Conservation (phyloP, 2,329 filamentous ascomycete species). For the Cladosporium sp. region DNA sequence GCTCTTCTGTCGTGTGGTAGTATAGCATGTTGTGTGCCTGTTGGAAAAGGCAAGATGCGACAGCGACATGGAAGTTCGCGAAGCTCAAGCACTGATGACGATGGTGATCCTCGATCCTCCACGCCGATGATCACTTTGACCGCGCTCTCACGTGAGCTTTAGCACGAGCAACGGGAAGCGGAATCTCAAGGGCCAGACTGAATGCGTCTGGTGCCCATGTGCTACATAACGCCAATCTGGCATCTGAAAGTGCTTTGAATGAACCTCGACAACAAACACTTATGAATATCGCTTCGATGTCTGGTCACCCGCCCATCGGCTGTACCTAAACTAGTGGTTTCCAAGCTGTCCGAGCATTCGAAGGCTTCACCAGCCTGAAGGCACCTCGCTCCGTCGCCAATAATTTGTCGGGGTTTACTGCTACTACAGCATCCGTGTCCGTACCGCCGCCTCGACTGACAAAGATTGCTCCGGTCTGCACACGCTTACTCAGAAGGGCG, state of each 20-base stretch:
- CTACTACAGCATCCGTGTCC: not conserved
- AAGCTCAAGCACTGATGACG: slow-evolving; percentile 3
- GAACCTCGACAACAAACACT: not conserved
- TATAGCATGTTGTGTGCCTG: not conserved
- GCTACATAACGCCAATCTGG: not conserved
- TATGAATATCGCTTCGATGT: not conserved
- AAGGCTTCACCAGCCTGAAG: not conserved
- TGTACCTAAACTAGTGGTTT: not conserved
- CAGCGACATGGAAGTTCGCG: not conserved
- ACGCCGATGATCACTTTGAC: not conserved
- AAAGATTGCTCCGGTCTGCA: not conserved
- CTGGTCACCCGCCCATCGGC: not conserved
- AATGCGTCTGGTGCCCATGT: not conserved
- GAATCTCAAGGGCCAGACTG: not conserved
- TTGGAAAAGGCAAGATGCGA: not conserved
- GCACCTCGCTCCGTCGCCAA: not conserved
- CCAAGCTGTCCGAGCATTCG: not conserved
- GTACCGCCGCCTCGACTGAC: not conserved
- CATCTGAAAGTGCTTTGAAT: not conserved
- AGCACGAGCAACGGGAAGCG: not conserved
- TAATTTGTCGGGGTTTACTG: not conserved
- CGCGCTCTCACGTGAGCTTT: not conserved
- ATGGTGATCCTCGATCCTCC: not conserved
- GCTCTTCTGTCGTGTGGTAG: not conserved
- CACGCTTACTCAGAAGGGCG: not conserved